Evolutionary conservation across 106 monocot species (phyloP).

Genomic region (Ottelia alismoides): DNA sequence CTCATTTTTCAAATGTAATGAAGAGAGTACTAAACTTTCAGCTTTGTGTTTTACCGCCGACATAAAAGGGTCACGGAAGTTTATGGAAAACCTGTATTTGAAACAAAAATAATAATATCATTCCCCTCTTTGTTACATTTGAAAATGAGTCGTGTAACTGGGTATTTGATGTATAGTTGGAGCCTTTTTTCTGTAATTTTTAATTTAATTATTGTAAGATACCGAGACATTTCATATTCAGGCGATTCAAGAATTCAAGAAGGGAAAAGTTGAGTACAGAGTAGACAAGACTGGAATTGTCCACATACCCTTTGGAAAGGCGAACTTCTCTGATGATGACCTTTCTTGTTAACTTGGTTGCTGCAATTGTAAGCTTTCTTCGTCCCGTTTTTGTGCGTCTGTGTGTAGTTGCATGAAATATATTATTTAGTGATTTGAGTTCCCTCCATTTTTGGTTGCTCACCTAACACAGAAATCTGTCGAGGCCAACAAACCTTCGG

Average conservation of each 20-base stretch:
- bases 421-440: not conserved
- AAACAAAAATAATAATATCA: no score
- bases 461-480: conserved; percentile 63
- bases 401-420: not conserved
- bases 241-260: conserved; percentile 97
- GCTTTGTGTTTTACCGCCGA: no score
- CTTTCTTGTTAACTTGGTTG: conserved; percentile 70
- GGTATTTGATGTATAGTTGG: no score
- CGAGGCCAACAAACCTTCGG: conserved; percentile 88
- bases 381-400: not conserved
- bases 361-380: conserved; percentile 57
- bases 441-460: no score
- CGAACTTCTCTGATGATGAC: conserved; percentile 70
- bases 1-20: no score
- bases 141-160: no score
- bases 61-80: no score
- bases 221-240: conserved; percentile 30
- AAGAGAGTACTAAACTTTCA: no score
- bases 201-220: not conserved
- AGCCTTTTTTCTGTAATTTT: no score
- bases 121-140: no score
- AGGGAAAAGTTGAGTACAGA: conserved; percentile 93
- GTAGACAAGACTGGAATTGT: conserved; percentile 97
- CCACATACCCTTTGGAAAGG: conserved; percentile 87
- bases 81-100: no score